Percentiles rank a stretch among this genome's conserved stretches.
These are phyloP conservation scores for Physaria fendleri DNA, from an alignment of 345 rosid species.

Conservation along the genomic window DNA sequence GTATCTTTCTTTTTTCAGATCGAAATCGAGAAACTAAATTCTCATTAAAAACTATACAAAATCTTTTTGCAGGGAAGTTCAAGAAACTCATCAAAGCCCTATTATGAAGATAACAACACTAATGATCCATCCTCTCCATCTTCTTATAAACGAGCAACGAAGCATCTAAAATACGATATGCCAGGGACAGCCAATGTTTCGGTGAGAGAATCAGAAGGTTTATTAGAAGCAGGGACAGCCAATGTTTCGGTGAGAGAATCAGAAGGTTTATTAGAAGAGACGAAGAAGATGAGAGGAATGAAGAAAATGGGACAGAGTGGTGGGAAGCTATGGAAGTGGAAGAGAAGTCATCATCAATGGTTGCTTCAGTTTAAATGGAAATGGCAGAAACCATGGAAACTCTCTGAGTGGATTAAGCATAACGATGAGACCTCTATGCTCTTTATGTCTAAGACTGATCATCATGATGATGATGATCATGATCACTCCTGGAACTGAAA, in stretches of 20 bases:
- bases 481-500: constrained; percentile 18
- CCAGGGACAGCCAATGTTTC: constrained; percentile 48
- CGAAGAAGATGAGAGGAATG: constrained; percentile 50
- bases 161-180: constrained; percentile 55
- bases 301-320: constrained; percentile 51
- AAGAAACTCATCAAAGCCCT: constrained; percentile 40
- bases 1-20: neutral
- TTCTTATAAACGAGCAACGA: constrained; percentile 58
- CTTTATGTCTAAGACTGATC: constrained; percentile 42
- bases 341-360: constrained; percentile 88
- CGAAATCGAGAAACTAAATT: neutral
- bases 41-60: neutral
- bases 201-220: constrained; percentile 46
- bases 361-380: constrained; percentile 82
- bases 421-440: constrained; percentile 55
- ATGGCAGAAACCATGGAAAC: constrained; percentile 92
- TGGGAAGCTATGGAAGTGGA: constrained; percentile 86
- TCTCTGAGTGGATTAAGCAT: constrained; percentile 74
- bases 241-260: constrained; percentile 49
- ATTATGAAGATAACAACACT: constrained; percentile 29
- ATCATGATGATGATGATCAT: constrained; percentile 14
- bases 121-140: constrained; percentile 40
- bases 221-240: constrained; percentile 48
- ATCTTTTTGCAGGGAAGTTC: constrained; percentile 37
- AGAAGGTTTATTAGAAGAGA: constrained; percentile 47